Evolutionary conservation across 768 basidiomycete species (phyloP), one percentile per base, ranked within the genome.

Genomic region (Panaeolus papilionaceus): DNA sequence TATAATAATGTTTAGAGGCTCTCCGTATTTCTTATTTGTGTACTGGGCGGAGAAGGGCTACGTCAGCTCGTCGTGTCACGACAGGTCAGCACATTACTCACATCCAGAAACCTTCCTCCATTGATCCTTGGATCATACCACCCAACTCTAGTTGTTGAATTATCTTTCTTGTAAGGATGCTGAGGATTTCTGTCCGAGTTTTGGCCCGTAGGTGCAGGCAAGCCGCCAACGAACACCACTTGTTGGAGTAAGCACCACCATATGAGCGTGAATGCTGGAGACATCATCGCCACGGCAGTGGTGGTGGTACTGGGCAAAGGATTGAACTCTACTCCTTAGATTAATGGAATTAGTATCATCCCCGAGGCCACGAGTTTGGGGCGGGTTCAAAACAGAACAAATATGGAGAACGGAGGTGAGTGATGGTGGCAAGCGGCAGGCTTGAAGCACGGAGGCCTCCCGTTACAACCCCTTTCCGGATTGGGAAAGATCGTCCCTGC

Each of bases 1-100:
- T 51, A 96, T 89, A 72, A 96, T 91, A 61, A 93, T 83, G 72
- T 96, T 96, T 66, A 96, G 78, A 12, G 94, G 94, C 78, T 96
- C 94, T 49, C 94, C 94, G 39, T 83, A 83, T 67, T 81, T 79
- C 64, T 82, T 83, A 4, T 85, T 88, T 8, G 91, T 89, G 77
- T 83, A 93, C 92, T 94, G 64, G 38, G 67, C 63, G 26, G 64
- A 51, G 37, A 10, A 58, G 28, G 49, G 51, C 69, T 58, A 58
- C 37, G 47, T 67, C 54, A 11, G 20, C 51, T 8, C 61, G 11
- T 54, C 62, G 45, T 26, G 38, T 28, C 39, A 42, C 61, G 44
- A 23, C 44, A 45, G 28, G 44, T 37, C n/a, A 16, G 39, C 8
- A 49, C 26, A 12, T 16, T 26, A 72, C 89, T 75, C 72, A 95